Evolutionary conservation across 306 rosid genomes (phyloP), one percentile per base, ranked within the genome.

Genomic region (Cicer chorassanicum): DNA sequence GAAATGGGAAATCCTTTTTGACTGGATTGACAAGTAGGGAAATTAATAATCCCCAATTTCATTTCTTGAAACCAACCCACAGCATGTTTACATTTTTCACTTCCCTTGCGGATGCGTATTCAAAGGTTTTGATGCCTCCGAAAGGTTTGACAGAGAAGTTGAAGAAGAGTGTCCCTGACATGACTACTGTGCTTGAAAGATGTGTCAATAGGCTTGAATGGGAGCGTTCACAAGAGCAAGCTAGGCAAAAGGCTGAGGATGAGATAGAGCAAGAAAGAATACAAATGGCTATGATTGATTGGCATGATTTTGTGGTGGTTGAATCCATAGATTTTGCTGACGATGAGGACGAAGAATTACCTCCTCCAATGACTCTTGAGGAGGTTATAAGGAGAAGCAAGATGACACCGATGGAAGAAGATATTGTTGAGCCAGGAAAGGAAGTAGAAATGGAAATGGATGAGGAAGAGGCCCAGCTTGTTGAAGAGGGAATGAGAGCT

Each of bases 251-350:
- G 81, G 97, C 93, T 11, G 96, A 91, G 77, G 93, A 91, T 84
- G 97, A 94, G 80, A 86, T 91, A 83, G 96, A 91, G 83, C 98
- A 90, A 84, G 98, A 94, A 85, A 90, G 95, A 78, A 12, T 88
- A 51, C 91, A 89, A 39, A 94, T 94, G 98, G 96, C 95, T 34
- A 94, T 94, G 98, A 94, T 94, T 78, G 98, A 94, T 84, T 94
- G 98, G 97, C 97, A 94, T 87, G 98, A 94, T 83, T 91, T 94
- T 94, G 97, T 90, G 48, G 97, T 91, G 85, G 97, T 94, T 74
- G 97, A 94, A 78, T 61, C 91, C 2, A 91, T 94, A 71, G 98
- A 94, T 74, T 94, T 94, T 87, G 97, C 80, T 55, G 97, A 94
- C 45, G 98, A 94, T 24, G 97, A 94, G 92, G 98, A 91, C 78